Base-by-base conservation (phyloP, 176 grass and related monocot species). In the Echinochloa phyllopogon region DNA sequence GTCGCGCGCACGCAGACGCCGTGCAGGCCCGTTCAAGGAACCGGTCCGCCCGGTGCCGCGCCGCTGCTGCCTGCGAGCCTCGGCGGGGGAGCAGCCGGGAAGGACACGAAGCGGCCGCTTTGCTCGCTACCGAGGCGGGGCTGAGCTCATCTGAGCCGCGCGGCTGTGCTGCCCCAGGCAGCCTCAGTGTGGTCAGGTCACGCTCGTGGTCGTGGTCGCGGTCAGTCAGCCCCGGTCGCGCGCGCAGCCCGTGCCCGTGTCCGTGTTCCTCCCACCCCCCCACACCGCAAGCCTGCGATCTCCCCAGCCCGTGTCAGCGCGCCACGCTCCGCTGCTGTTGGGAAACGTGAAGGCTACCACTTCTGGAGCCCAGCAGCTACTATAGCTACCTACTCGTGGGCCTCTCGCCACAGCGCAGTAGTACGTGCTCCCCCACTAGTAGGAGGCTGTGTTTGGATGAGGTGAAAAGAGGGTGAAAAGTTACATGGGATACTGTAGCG, bases 301-400 rank as follows among this genome's bases (percentile, higher is more conserved):
- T 18, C 21, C 53, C 53, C 18, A 10, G 65, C 18, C 20, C 23
- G 57, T 78, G 59, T 20, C 59, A 49, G 59, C 20, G 43, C 27
- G 77, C 73, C 73, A 69, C 63, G 48, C 9, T 4, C 16, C 25
- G 61, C 13, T 40, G 38, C 61, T 45, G 36, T 74, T n/a, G 82
- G 59, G 72, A 66, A 53, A 6, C 23, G 47, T n/a, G 82, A 76
- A 64, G 58, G 27, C 69, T 49, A 82, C 3, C 37, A 3, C 65
- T 39, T 0, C 15, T 43, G 5, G 13, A 15, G 33, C 4, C 25
- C 25, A 24, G 56, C 56, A 33, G 29, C 29, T 33, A n/a, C n/a
- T n/a, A n/a, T 58, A 23, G 41, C 41, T 6, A 60, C 3, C n/a
- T 7, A 23, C 55, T n/a, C 55, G 55, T 27, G 52, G 48, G 48